Evolutionary conservation across 352 stramenopile genomes (phyloP).

Genomic region (Phytophthora uliginosa): DNA sequence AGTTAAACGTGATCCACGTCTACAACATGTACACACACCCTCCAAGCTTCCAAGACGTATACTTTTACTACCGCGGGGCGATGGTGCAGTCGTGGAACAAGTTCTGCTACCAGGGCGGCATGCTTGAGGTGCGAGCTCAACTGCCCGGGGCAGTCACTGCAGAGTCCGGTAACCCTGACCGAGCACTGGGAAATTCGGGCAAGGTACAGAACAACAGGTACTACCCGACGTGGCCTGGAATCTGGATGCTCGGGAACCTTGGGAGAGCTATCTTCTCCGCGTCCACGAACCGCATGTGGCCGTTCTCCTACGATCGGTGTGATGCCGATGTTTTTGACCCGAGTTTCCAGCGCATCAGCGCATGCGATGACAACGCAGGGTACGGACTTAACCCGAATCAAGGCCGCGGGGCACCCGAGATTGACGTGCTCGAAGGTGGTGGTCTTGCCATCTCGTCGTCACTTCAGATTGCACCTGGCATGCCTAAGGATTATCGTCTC

Average conservation of each 20-base stretch:
- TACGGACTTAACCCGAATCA: slow-evolving; percentile 88
- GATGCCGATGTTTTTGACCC: slow-evolving; percentile 53
- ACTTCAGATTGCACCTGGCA: slow-evolving; percentile 86
- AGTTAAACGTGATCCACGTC: slow-evolving; percentile 48
- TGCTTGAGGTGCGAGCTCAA: slow-evolving; percentile 90
- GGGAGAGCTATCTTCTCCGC: slow-evolving; percentile 93
- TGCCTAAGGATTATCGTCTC: slow-evolving; percentile 54
- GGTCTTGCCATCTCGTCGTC: slow-evolving; percentile 88
- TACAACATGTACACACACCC: slow-evolving; percentile 70
- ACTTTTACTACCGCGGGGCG: slow-evolving; percentile 72
- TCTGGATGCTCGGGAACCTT: slow-evolving; percentile 96
- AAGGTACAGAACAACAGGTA: slow-evolving; percentile 62
- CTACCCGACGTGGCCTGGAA: slow-evolving; percentile 89
- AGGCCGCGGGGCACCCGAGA: slow-evolving; percentile 93
- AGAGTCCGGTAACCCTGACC: slow-evolving; percentile 52
- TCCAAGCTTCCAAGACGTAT: slow-evolving; percentile 50
- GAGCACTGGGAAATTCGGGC: slow-evolving; percentile 28
- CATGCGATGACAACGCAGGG: slow-evolving; percentile 90
- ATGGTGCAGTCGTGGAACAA: slow-evolving; percentile 97
- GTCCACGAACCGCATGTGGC: slow-evolving; percentile 94
- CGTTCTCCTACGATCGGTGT: slow-evolving; percentile 95
- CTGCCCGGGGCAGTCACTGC: slow-evolving; percentile 82
- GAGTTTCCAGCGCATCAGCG: slow-evolving; percentile 61
- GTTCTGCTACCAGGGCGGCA: slow-evolving; percentile 96
- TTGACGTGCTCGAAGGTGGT: slow-evolving; percentile 94